Percentiles rank a stretch among this genome's conserved stretches.
phyloP scores from a whole-genome alignment of 2,329 filamentous ascomycete species.

The Trichoderma arundinaceum region DNA sequence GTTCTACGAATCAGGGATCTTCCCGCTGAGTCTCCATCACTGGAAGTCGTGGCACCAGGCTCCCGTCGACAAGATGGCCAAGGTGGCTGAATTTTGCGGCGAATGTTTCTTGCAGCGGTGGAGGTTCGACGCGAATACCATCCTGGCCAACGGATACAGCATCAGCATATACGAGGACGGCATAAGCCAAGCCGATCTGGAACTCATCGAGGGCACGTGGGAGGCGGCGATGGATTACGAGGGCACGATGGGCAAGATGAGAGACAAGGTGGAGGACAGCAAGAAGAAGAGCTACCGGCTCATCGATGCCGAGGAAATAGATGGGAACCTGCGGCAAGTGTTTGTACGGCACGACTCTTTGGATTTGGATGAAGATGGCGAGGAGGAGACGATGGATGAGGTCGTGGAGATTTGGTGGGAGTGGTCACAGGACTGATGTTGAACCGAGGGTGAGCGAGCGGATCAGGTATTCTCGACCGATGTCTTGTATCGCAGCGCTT shows the following conservation, averaged over 20 bases:
- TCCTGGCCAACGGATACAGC: constrained; percentile 66
- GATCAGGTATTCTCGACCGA: background rate
- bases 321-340: constrained; percentile 57
- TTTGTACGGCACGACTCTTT: constrained; percentile 51
- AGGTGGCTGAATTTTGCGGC: constrained; percentile 53
- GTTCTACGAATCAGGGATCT: constrained; percentile 63
- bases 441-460: background rate
- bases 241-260: constrained; percentile 60
- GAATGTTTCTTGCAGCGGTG: constrained; percentile 64
- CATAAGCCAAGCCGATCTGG: constrained; percentile 49
- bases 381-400: constrained; percentile 49
- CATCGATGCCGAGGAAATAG: constrained; percentile 50
- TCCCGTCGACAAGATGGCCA: constrained; percentile 41
- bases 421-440: constrained; percentile 28
- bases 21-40: constrained; percentile 65
- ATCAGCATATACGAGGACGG: constrained; percentile 55
- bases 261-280: constrained; percentile 43
- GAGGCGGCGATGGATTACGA: constrained; percentile 55
- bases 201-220: constrained; percentile 61
- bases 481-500: background rate
- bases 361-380: constrained; percentile 43
- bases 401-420: constrained; percentile 58
- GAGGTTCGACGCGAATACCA: constrained; percentile 52
- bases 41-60: constrained; percentile 66
- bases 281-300: constrained; percentile 60